Conservation (phyloP, 805 yeast genomes). For the Candida glaebosa region DNA sequence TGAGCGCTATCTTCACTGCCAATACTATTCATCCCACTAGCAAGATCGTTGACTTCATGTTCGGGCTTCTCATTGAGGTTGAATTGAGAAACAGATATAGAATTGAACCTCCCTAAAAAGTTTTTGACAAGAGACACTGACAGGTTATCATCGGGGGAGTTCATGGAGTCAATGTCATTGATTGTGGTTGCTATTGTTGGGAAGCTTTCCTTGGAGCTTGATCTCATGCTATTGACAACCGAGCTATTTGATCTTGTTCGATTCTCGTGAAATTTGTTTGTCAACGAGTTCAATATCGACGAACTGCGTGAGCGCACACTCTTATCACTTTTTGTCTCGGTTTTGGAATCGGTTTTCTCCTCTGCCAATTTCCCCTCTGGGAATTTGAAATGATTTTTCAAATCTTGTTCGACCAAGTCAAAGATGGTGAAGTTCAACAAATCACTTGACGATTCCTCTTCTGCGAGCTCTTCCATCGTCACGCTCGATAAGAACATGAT, state of each 20-base stretch:
- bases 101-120: conserved; percentile 33
- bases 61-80: conserved; percentile 7
- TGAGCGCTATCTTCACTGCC: conserved; percentile 7
- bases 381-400: conserved; percentile 23
- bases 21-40: conserved; percentile 1
- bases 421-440: conserved; percentile 22
- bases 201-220: conserved; percentile 21
- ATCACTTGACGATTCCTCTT: conserved; percentile 9
- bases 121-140: conserved; percentile 31
- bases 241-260: conserved; percentile 33
- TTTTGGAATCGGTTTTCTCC: conserved; percentile 12
- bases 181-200: conserved; percentile 19
- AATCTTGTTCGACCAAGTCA: conserved; percentile 29
- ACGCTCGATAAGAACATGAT: conserved; percentile 34
- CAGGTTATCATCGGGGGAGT: conserved; percentile 17
- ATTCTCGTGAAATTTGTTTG: conserved; percentile 28
- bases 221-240: conserved; percentile 17
- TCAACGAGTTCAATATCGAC: conserved; percentile 35
- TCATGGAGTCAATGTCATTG: conserved; percentile 6
- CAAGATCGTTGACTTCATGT: conserved; percentile 6
- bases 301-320: conserved; percentile 32
- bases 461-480: conserved; percentile 22
- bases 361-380: conserved; percentile 21
- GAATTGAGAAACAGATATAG: conserved; percentile 25
- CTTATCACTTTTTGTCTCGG: conserved; percentile 4